Percentiles rank a stretch among this genome's conserved stretches.
These are phyloP conservation scores for Paecilomyces variotii DNA, from an alignment of 2,329 filamentous ascomycete species.

Conservation along the genomic window DNA sequence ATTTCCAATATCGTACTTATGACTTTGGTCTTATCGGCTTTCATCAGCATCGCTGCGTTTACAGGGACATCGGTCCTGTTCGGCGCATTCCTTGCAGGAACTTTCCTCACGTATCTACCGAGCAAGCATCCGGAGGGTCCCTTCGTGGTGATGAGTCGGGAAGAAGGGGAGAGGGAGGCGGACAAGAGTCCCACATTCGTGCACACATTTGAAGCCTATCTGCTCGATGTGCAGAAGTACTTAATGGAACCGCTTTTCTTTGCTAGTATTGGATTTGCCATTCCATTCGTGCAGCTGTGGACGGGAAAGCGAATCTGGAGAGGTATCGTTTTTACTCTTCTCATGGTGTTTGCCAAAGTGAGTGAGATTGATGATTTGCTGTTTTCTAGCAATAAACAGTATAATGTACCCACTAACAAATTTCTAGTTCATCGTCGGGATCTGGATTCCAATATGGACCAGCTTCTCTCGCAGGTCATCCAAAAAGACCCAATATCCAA, in stretches of 20 bases:
- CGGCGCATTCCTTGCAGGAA: constrained; percentile 29
- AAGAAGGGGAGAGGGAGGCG: constrained; percentile 24
- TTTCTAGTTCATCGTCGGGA: neutral
- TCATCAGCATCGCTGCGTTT: neutral
- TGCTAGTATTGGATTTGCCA: constrained; percentile 20
- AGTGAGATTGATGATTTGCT: neutral
- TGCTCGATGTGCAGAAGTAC: constrained; percentile 22
- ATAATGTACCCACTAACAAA: neutral
- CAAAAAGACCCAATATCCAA: neutral
- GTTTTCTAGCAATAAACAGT: neutral
- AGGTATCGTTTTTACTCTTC: constrained; percentile 19
- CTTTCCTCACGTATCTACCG: constrained; percentile 29
- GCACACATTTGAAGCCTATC: constrained; percentile 32
- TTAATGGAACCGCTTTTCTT: neutral
- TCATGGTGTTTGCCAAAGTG: constrained; percentile 25
- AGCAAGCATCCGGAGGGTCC: constrained; percentile 28
- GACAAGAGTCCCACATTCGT: constrained; percentile 31
- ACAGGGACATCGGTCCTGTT: constrained; percentile 33
- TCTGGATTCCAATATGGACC: neutral
- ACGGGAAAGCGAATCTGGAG: constrained; percentile 24
- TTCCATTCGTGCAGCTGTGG: constrained; percentile 25
- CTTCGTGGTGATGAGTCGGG: constrained; percentile 26
- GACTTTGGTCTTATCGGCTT: neutral
- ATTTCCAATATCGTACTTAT: neutral
- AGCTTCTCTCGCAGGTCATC: neutral